Base-by-base conservation (phyloP, 371 early-diverging fungal species). In the Lichtheimia corymbifera region DNA sequence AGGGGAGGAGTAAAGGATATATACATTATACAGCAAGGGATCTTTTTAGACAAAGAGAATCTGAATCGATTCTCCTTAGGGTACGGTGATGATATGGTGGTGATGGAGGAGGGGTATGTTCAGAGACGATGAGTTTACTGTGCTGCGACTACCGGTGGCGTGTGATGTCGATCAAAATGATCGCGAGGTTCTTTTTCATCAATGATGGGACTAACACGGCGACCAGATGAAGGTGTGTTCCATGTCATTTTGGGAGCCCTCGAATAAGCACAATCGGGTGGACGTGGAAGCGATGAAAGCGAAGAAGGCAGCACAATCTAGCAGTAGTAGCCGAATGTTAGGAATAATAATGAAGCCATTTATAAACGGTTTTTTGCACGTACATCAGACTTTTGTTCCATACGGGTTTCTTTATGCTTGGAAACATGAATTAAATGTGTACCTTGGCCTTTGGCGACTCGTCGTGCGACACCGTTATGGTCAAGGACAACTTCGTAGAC, bases 401-500 rank as follows among this genome's bases (percentile, higher is more conserved):
- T 56, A 24, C 57, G 57, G 9, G 76, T 79, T 53, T 79, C 76
- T 17, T 72, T 68, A 20, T 68, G 63, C 9, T 66, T 56, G 41
- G 77, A 74, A 27, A 77, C 67, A 55, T 74, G 70, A 44, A 80
- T 80, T 17, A 68, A 65, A 55, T 80, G 80, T 11, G 80, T 80
- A 12, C 80, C 80, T 63, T 76, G 68, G 9, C 80, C 80, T 49
- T 70, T 64, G 3, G 73, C 70, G 18, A 80, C 80, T 50, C 75
- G 71, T 15, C 73, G 75, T 28, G 80, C 80, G 2, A 80, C 72
- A 24, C 80, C 80, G 25, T 74, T 55, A 5, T 63, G 56, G 64
- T 80, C 80, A 43, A 80, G 60, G n/a, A 59, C 66, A 24, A 80
- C 80, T 68, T 80, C 80, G 55, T 79, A 74, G 24, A 80, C 70